Evolutionary conservation across 495 filamentous ascomycete species (phyloP), one percentile per base, ranked within the genome.

Genomic region (Echria macrotheca): DNA sequence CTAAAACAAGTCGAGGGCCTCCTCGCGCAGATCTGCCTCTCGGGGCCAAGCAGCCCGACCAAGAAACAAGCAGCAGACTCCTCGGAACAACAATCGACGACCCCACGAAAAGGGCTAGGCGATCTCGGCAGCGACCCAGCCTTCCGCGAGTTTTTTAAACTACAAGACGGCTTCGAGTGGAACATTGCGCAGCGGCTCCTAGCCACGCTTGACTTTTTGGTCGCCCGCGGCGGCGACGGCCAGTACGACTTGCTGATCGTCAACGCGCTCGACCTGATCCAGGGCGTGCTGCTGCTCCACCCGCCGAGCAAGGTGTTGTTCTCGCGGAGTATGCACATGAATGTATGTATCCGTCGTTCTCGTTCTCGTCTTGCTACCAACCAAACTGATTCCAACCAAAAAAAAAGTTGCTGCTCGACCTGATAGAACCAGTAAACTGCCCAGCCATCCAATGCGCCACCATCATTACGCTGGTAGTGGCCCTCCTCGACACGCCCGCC

Each of bases 141-240:
- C 8, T 98, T 96, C 61, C 74, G 87, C 44, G 93, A 97, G 64
- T 98, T 97, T 70, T 95, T 95, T 73, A 88, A 95, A 60, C 64
- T 97, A 43, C 93, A 98, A 65, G 91, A 95, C 59, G 85, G 91
- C 9, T 98, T 98, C 67, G 87, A 96, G 69, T 98, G 91, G 87
- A 98, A 98, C 69, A 86, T 96, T 28, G 85, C 89, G 24, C 84
- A 89, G 66, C 84, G 91, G 53, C 73, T 98, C 45, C 83, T 94
- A 40, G 78, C 81, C 24, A 94, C 89, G 53, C 79, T 98, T 29
- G 93, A 98, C 65, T 81, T 88, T 47, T 77, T 96, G 36, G 75
- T 96, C 42, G 89, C 89, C 9, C 83, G 84, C 63, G 80, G 81
- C 24, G 83, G 80, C 67, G 83, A 87, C 60, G 85, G 82, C 22